Evolutionary conservation across 2,329 filamentous ascomycete genomes (phyloP), one percentile per base, ranked within the genome.

Genomic region (Colletotrichum sp.): DNA sequence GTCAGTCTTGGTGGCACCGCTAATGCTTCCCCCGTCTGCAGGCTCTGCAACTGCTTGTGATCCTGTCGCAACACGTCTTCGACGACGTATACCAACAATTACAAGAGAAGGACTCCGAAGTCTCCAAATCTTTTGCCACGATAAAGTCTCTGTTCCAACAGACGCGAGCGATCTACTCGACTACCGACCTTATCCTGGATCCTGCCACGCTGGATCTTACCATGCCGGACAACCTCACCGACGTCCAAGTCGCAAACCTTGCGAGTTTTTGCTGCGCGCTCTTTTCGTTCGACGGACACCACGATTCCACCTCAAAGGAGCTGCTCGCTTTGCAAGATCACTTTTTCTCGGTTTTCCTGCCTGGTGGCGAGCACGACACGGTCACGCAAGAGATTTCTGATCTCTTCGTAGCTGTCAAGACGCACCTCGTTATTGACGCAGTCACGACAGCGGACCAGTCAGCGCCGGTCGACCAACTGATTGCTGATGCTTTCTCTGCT

Each of bases 401-500:
- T 12, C 78, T 90, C 3, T 86, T 87, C 61, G 79, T 90, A 24
- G 84, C 83, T n/a, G 83, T 89, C 74, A 89, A 88, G 79, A 87
- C 87, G 1, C 87, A 88, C 65, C 80, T 84, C 73, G 83, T 93
- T 66, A 91, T 94, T 74, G 85, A 89, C 61, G 86, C 87, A 13
- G 85, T 88, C 56, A 85, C 84, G 8, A 82, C 89, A 64, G 85
- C 87, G 1, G 90, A 89, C 70, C 89, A 87, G 18, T 83, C 91
- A 67, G 79, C 80, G 18, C 84, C 87, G 16, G 73, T 78, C 48
- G 90, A 91, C 16, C 89, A 91, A 18, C 84, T 89, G 21, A 81
- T 93, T 18, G 88, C 89, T 13, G 89, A 91, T 69, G 87, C 91
- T 5, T 87, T 95, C 43, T 86, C 89, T 8, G 84, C 88, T 10